Conservation (phyloP, 176 grass and related monocot species). For the Aegilops tauschii region DNA sequence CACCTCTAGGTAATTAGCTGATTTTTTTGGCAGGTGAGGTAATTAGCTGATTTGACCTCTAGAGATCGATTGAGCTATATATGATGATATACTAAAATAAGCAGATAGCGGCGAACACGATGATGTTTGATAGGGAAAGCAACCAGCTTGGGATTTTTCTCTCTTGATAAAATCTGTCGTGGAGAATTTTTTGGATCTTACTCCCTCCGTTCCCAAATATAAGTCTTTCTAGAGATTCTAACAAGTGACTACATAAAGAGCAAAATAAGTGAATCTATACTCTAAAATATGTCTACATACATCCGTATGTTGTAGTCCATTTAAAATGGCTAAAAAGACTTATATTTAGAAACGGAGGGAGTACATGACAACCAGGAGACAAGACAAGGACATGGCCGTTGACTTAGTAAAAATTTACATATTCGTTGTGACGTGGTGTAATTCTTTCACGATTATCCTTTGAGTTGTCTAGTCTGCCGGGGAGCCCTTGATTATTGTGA, state of each 20-base stretch:
- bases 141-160: constrained; percentile 23
- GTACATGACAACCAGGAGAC: background rate
- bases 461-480: background rate
- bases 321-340: too few relatives aligned
- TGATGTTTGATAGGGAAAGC: background rate
- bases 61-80: background rate
- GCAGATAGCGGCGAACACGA: background rate
- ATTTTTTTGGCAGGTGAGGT: too few relatives aligned
- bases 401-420: background rate
- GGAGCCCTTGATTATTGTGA: background rate
- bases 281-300: too few relatives aligned
- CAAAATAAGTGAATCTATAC: too few relatives aligned
- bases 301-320: too few relatives aligned
- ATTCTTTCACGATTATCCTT: background rate
- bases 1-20: background rate
- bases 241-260: too few relatives aligned
- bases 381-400: constrained; percentile 21
- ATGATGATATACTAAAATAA: background rate
- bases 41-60: background rate
- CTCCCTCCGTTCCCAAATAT: too few relatives aligned
- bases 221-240: too few relatives aligned
- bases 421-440: background rate
- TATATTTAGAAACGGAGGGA: too few relatives aligned
- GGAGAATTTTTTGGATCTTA: background rate
- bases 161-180: background rate